phyloP scores from a whole-genome alignment of 2,329 filamentous ascomycete genomes.

The Cercospora beticola region DNA sequence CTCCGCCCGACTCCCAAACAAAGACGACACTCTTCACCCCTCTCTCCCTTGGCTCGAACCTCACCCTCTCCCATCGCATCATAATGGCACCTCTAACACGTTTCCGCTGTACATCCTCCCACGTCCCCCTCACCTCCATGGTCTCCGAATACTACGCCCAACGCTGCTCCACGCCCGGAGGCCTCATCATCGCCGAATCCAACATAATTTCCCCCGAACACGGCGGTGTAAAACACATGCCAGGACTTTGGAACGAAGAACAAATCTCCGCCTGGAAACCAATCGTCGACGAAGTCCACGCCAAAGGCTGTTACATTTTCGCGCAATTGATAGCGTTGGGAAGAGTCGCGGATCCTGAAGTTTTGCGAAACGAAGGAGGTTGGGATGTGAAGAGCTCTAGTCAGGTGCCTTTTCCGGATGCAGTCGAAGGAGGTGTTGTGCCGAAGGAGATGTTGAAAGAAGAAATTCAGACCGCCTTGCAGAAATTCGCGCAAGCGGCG shows the following conservation, averaged over 20 bases:
- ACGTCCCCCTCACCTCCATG: slow-evolving; percentile 5
- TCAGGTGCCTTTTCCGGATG: neutral
- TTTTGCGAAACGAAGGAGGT: neutral
- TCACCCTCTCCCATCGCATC: slow-evolving; percentile 1
- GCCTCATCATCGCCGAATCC: slow-evolving; percentile 38
- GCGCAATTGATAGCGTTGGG: slow-evolving; percentile 51
- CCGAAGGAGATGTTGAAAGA: slow-evolving; percentile 37
- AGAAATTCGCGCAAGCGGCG: slow-evolving; percentile 43
- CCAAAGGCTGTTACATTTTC: slow-evolving; percentile 51
- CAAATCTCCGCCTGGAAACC: slow-evolving; percentile 54
- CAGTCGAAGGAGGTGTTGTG: neutral
- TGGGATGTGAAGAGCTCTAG: neutral
- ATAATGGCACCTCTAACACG: slow-evolving; percentile 11
- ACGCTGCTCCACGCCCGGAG: slow-evolving; percentile 35
- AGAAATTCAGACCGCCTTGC: slow-evolving; percentile 41
- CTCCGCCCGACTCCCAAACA: neutral
- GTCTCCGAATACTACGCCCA: slow-evolving; percentile 38
- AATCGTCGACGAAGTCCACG: slow-evolving; percentile 53
- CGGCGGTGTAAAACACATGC: slow-evolving; percentile 29
- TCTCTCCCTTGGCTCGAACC: neutral
- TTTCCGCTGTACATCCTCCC: neutral
- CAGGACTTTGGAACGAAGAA: slow-evolving; percentile 36
- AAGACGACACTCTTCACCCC: slow-evolving; percentile 4
- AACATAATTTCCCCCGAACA: slow-evolving; percentile 38
- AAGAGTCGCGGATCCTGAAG: slow-evolving; percentile 41